Base-by-base conservation (phyloP, 768 basidiomycete species). In the Tylopilus cervinicoccineus region DNA sequence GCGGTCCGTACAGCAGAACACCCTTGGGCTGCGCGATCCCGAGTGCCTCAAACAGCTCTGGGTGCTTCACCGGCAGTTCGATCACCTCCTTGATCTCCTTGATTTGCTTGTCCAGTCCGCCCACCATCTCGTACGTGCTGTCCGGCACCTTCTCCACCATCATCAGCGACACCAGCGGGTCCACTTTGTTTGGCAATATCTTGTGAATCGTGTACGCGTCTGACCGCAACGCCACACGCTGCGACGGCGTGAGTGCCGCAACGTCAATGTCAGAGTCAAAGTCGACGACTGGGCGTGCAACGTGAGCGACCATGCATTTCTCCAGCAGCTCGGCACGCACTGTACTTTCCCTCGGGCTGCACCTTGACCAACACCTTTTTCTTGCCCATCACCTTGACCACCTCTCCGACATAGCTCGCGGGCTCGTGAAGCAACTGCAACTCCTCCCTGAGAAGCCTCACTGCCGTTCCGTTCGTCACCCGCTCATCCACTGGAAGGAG, bases 61-160 rank as follows among this genome's bases (percentile, higher is more conserved):
- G 95, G 63, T 97, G 94, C 68, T 96, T 95, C 55, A 98, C 93
- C 31, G 95, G 94, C 22, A 96, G 72, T 69, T 97, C 94, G 69
- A 97, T 97, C 64, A 97, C 95, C 70, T 98, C 95, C 70, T 97
- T 96, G 71, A 98, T 95, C 63, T 98, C 94, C 73, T 96, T 96
- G 62, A 95, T 94, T 56, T 94, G 87, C 72, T 96, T 91, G 76
- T 98, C 96, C 50, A 98, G 80, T 58, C 95, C 95, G 19, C 96
- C 96, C 52, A 99, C 95, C 94, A 98, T 97, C 70, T 98, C 96
- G 71, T 99, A 99, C 26, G 96, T 98, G 70, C 89, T 93, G 69
- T 98, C 95, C 0, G 95, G 95, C 0, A 98, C 95, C 68, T 99
- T 99, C 72, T 99, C 95, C 11, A 98, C 95, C 94, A 98, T 97